phyloP scores from a whole-genome alignment of 345 rosid species.

The Eucalyptus erythrocorys region DNA sequence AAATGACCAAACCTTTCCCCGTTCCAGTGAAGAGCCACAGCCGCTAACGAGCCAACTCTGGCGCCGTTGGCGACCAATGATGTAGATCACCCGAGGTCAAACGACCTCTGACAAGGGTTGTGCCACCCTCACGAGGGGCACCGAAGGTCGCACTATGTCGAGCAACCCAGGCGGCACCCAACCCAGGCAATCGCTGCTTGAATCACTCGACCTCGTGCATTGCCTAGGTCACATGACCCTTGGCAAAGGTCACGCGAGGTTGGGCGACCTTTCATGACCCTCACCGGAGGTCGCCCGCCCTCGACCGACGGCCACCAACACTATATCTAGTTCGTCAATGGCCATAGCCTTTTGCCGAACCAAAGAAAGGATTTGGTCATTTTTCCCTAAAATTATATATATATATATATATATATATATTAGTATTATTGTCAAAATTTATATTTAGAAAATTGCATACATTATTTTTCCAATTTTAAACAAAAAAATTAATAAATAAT shows the following conservation, averaged over 20 bases:
- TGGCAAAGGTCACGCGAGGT: too few species aligned
- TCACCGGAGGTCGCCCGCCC: accelerated
- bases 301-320: accelerated
- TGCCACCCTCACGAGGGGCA: too few species aligned
- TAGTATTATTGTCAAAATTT: too few species aligned
- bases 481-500: too few species aligned
- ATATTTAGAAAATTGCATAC: too few species aligned
- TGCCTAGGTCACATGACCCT: accelerated
- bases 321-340: accelerated
- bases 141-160: too few species aligned
- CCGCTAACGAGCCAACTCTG: accelerated
- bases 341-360: accelerated
- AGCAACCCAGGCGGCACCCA: accelerated
- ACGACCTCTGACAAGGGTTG: accelerated
- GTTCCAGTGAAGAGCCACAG: accelerated
- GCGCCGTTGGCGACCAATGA: accelerated
- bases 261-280: too few species aligned
- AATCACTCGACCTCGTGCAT: accelerated
- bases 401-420: too few species aligned
- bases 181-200: accelerated
- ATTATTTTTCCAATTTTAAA: too few species aligned
- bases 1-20: accelerated
- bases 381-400: too few species aligned
- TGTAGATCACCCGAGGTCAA: accelerated
- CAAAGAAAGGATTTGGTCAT: too few species aligned